A percentile compares a stretch with the other conserved stretches of the same genome.
phyloP scores from a whole-genome alignment of 495 filamentous ascomycete genomes.

The Penicillium angulare region DNA sequence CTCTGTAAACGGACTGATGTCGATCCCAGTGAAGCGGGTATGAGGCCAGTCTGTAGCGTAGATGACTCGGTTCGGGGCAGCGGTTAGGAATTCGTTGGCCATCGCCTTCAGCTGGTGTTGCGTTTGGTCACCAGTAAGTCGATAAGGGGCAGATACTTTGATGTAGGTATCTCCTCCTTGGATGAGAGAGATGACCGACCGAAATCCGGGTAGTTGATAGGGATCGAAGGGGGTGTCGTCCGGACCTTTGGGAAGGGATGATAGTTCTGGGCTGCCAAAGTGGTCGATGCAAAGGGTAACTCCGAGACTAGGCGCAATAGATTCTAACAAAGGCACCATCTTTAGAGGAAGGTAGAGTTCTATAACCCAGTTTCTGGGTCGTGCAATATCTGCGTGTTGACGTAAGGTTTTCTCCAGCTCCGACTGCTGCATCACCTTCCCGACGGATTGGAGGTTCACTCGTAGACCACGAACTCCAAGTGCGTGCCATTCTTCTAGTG shows the following conservation, averaged over 20 bases:
- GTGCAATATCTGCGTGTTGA: slow-evolving; percentile 44
- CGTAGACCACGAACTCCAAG: slow-evolving; percentile 52
- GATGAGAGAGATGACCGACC: slow-evolving; percentile 40
- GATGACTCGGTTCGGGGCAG: slow-evolving; percentile 38
- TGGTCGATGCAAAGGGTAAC: slow-evolving; percentile 52
- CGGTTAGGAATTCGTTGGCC: slow-evolving; percentile 35
- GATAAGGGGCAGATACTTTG: slow-evolving; percentile 52
- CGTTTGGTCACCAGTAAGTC: slow-evolving; percentile 37
- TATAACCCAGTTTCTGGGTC: slow-evolving; percentile 45
- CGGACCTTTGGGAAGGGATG: slow-evolving; percentile 8
- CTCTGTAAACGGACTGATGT: slow-evolving; percentile 45
- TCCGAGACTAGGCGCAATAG: slow-evolving; percentile 39
- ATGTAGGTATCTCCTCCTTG: slow-evolving; percentile 40
- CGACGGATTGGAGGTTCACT: slow-evolving; percentile 49
- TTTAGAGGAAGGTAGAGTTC: slow-evolving; percentile 48
- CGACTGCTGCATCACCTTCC: slow-evolving; percentile 30
- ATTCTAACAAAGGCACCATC: slow-evolving; percentile 39
- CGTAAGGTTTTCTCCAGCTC: slow-evolving; percentile 36
- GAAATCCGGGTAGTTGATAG: slow-evolving; percentile 42
- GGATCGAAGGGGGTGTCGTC: slow-evolving; percentile 27
- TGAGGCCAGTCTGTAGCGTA: slow-evolving; percentile 56
- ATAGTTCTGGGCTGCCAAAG: slow-evolving; percentile 43
- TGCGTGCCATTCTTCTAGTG: slow-evolving; percentile 44
- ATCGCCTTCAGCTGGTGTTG: slow-evolving; percentile 39
- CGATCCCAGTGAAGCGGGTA: slow-evolving; percentile 45